Base-by-base conservation (phyloP, 2,329 filamentous ascomycete species). In the Arthrobotrys pseudoclavata region DNA sequence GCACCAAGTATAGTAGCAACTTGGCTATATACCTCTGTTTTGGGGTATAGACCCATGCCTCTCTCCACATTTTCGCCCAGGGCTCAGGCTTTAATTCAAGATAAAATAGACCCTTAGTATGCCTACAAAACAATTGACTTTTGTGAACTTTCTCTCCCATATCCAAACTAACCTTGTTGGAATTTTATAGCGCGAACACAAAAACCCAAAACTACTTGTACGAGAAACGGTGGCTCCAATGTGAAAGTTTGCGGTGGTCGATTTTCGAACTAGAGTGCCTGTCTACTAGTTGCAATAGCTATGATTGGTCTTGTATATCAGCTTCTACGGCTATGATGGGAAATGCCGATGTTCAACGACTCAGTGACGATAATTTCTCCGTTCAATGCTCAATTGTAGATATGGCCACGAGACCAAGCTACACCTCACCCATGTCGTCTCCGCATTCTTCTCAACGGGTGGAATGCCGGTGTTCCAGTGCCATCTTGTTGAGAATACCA, bases 231-330 rank as follows among this genome's bases (percentile, higher is more conserved):
- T 18, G 20, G 26, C 22, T 13, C 40, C 22, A 57, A 37, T 29
- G 72, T 52, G 71, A 76, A 53, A 34, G 45, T 70, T 70, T 76
- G 66, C 72, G 72, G 66, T 24, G 72, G 66, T 24, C 45, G 60
- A 70, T 76, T 75, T 72, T 68, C 24, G 48, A 67, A 71, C 55
- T 22, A 70, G 42, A 18, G 4, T 12, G 5, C 34, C 9, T 34
- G 31, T 42, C 9, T 24, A 18, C 20, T 22, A 40, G n/a, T 4
- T 45, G 7, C 6, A 9, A 20, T 20, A 20, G n/a, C 18, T 45
- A 45, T 20, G 42, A 45, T 45, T 45, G 42, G 42, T 45, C 42
- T 42, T 18, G 34, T 37, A 37, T 40, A 40, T 15, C 10, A 12
- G 37, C 37, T 12, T 40, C 5, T 18, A 20, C n/a, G n/a, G 12